Base-by-base conservation (phyloP, 257 asterid species). In the Buddleja alternifolia region DNA sequence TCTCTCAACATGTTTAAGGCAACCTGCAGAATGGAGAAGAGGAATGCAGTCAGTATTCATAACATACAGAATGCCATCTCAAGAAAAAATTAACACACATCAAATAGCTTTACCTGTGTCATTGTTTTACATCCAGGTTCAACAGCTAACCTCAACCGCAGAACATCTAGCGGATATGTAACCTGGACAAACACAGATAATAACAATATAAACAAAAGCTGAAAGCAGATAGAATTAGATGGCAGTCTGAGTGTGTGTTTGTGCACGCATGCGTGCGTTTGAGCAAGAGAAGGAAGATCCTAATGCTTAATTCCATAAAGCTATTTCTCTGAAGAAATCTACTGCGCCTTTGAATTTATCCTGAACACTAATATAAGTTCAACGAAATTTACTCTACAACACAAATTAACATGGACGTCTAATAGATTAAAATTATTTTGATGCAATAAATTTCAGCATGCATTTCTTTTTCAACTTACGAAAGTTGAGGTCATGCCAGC, bases 401-500 rank as follows among this genome's bases (percentile, higher is more conserved):
- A 56, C n/a, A 53, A 23, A 46, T 45, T 45, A 21, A 53, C 60
- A 59, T 5, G 10, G 32, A 66, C 25, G 71, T 45, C 56, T n/a
- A n/a, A 40, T 12, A 36, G 10, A 45, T 53, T 40, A 62, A n/a
- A 8, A 46, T 46, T 11, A n/a, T 15, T 32, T 23, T 20, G 41
- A 55, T 10, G 50, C 32, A 52, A 64, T 20, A 57, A 50, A 46
- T 47, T 44, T 24, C 29, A 11, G 60, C 53, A 23, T 50, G 64
- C 47, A 71, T 56, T 47, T 73, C 25, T 37, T 76, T 32, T 71
- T 37, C 65, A 75, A 93, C 99, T 94, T 89, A 94, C 99, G 23
- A 94, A 94, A 77, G 99, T 94, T 54, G 99, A 94, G 63, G 97
- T 94, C 99, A 91, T 89, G 88, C 99, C 99, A 81, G 99, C 97